Conservation (phyloP, 2,329 filamentous ascomycete genomes). For the Fusarium ramigenum region DNA sequence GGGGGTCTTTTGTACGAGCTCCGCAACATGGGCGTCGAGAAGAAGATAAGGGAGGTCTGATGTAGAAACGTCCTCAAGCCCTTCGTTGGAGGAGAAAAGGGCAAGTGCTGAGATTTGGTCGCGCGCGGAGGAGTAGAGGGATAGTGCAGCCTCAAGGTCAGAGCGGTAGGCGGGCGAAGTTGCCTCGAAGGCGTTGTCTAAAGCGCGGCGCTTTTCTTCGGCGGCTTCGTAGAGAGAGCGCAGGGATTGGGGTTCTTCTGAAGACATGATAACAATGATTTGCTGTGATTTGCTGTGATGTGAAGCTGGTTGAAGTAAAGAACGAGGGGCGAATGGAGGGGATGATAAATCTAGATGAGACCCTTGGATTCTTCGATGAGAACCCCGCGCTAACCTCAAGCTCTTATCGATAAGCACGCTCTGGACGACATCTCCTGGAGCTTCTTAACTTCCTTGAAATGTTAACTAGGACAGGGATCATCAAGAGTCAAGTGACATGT, state of each 20-base stretch:
- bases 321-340: not conserved
- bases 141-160: conserved; percentile 72
- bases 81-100: conserved; percentile 92
- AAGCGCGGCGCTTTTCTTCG: conserved; percentile 59
- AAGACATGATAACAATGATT: conserved; percentile 41
- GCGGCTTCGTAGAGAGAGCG: conserved; percentile 60
- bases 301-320: not conserved
- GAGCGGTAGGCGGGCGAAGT: conserved; percentile 73
- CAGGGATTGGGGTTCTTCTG: conserved; percentile 59
- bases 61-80: conserved; percentile 85
- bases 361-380: conserved; percentile 5
- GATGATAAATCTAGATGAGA: conserved; percentile 32
- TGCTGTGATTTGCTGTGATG: not conserved
- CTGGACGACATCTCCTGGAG: not conserved
- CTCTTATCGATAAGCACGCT: conserved; percentile 37
- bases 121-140: conserved; percentile 77
- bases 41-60: conserved; percentile 87
- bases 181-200: conserved; percentile 73
- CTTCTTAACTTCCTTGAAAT: not conserved
- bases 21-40: conserved; percentile 80
- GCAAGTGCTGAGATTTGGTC: conserved; percentile 75
- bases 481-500: not conserved
- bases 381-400: conserved; percentile 34
- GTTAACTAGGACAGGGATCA: not conserved
- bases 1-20: conserved; percentile 76